Percentiles rank a stretch among this genome's conserved stretches.
Evolutionary conservation across 805 yeast genomes (phyloP).

Genomic region (Huiozyma sinensis): DNA sequence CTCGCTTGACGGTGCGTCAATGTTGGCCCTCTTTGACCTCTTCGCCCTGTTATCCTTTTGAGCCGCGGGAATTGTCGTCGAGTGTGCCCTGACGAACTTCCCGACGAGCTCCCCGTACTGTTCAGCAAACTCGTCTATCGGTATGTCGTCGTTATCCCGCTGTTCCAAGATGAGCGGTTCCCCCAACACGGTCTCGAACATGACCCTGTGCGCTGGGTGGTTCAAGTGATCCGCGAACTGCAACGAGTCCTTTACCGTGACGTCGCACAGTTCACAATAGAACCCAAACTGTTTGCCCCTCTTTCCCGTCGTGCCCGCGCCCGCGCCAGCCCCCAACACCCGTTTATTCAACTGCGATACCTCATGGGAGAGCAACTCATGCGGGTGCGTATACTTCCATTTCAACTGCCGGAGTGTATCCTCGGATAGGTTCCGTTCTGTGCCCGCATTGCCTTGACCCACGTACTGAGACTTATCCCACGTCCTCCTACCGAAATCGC

Average conservation of each 20-base stretch:
- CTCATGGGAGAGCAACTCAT: conserved; percentile 18
- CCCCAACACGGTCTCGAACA: conserved; percentile 28
- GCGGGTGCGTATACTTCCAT: conserved; percentile 16
- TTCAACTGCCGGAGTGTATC: conserved; percentile 10
- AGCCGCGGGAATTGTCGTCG: conserved; percentile 11
- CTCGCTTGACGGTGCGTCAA: conserved; percentile 10
- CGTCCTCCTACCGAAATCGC: conserved; percentile 47
- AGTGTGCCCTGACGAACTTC: conserved; percentile 21
- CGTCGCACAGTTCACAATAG: conserved; percentile 67
- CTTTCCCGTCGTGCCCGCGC: conserved; percentile 18
- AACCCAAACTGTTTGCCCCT: conserved; percentile 68
- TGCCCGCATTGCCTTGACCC: conserved; percentile 29
- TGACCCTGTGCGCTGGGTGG: conserved; percentile 52
- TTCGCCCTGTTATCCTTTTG: neutral
- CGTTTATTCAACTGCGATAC: conserved; percentile 26
- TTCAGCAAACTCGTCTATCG: conserved; percentile 38
- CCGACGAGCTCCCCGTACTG: conserved; percentile 30
- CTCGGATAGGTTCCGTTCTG: conserved; percentile 17
- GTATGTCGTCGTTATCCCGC: conserved; percentile 33
- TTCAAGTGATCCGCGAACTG: conserved; percentile 78
- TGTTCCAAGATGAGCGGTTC: conserved; percentile 23
- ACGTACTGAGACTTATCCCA: conserved; percentile 67
- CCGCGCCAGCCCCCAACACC: conserved; percentile 22
- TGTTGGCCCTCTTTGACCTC: conserved; percentile 2
- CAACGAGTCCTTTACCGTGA: conserved; percentile 73